Evolutionary conservation across 176 grass and related monocot species (phyloP).

Genomic region (Zoysia japonica): DNA sequence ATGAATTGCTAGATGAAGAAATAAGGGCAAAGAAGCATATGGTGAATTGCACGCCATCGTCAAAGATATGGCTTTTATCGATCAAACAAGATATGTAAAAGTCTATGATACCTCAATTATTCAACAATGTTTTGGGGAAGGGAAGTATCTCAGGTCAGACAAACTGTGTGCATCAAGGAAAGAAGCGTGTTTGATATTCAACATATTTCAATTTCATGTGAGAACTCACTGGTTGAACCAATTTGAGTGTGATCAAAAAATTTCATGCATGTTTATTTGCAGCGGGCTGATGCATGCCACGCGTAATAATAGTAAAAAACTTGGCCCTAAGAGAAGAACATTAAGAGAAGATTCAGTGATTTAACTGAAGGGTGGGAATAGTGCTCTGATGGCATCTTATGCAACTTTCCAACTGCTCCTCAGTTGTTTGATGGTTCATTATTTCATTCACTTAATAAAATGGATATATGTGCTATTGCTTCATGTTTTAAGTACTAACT

Average conservation of each 20-base stretch:
- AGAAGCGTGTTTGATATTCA: conserved; percentile 7
- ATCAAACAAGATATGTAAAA: conserved; percentile 6
- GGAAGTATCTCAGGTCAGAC: not conserved
- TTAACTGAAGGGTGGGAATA: not conserved
- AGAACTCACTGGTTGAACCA: not conserved
- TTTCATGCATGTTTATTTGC: not conserved
- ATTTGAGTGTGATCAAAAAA: not conserved
- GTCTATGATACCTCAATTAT: not conserved
- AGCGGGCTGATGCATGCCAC: not conserved
- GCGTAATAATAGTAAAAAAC: not conserved
- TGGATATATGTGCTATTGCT: not conserved
- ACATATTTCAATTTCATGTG: not conserved
- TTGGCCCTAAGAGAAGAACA: not conserved
- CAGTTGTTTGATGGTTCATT: not conserved
- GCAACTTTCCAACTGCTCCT: not conserved
- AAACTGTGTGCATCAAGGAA: conserved; percentile 3
- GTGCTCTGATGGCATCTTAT: not conserved
- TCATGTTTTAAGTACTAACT: not conserved
- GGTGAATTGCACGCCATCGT: not conserved
- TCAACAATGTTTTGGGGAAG: conserved; percentile 15
- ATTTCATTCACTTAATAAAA: conserved; percentile 12
- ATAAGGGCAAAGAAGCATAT: conserved; percentile 13
- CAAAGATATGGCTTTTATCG: conserved; percentile 17
- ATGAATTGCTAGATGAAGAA: conserved; percentile 10
- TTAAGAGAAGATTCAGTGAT: not conserved